phyloP scores from a whole-genome alignment of 345 rosid genomes.

The Odontarrhena argentea region DNA sequence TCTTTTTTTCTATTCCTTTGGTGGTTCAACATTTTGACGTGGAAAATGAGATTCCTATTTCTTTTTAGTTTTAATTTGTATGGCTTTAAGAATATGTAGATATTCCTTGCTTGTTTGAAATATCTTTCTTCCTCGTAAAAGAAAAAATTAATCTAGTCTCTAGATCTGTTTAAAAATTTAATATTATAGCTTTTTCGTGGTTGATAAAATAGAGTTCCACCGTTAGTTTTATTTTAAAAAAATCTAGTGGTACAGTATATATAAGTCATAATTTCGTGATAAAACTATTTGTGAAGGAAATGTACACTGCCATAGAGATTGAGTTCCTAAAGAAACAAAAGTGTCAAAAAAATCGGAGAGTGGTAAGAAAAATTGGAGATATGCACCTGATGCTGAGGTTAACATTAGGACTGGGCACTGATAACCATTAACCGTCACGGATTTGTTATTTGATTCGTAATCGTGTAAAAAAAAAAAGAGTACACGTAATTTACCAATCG shows the following conservation, averaged over 20 bases:
- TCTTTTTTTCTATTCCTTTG: slow-evolving; percentile 35
- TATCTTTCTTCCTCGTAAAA: slow-evolving; percentile 24
- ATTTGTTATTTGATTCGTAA: too few relatives aligned
- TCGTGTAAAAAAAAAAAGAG: too few relatives aligned
- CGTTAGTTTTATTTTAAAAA: background rate
- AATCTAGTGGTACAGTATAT: slow-evolving; percentile 1
- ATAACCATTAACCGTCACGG: too few relatives aligned
- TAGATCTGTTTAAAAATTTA: slow-evolving; percentile 10
- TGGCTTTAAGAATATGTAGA: slow-evolving; percentile 28
- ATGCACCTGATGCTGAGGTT: slow-evolving; percentile 7
- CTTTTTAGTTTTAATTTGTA: slow-evolving; percentile 30
- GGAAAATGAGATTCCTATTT: slow-evolving; percentile 40
- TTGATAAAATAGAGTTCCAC: background rate
- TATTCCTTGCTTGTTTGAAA: slow-evolving; percentile 41
- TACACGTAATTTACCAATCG: too few relatives aligned
- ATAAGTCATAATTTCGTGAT: slow-evolving; percentile 6
- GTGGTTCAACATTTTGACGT: slow-evolving; percentile 46
- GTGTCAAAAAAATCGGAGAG: slow-evolving; percentile 1
- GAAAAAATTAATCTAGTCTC: background rate
- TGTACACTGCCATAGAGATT: background rate
- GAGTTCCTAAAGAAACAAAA: background rate
- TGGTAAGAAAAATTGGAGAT: slow-evolving; percentile 3
- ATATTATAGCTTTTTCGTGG: background rate
- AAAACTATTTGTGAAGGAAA: slow-evolving; percentile 16
- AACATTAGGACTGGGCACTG: too few relatives aligned